These are phyloP conservation scores for Phyllosticta citribraziliensis DNA, from an alignment of 2,329 filamentous ascomycete species.

Conservation along the genomic window DNA sequence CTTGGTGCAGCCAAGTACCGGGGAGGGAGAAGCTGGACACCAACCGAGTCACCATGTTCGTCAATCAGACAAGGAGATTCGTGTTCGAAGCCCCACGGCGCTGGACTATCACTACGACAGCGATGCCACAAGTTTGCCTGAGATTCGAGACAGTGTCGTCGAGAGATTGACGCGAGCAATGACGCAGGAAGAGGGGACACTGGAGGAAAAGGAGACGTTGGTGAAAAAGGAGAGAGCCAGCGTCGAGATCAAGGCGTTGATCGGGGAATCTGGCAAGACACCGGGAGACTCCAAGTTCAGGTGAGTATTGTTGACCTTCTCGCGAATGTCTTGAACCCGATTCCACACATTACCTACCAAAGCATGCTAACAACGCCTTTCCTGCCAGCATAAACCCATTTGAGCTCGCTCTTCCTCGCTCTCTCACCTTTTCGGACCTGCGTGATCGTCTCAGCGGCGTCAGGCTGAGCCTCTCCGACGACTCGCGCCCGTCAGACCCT, in stretches of 20 bases:
- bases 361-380: neutral
- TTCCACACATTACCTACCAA: neutral
- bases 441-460: neutral
- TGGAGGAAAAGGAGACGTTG: neutral
- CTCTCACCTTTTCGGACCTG: neutral
- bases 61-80: neutral
- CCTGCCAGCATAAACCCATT: neutral
- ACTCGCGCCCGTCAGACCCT: neutral
- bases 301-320: neutral
- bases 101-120: slow-evolving; percentile 1
- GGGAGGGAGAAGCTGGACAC: neutral
- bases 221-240: neutral
- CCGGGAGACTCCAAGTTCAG: neutral
- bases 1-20: neutral
- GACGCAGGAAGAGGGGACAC: neutral
- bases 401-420: neutral
- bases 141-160: slow-evolving; percentile 5
- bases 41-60: neutral
- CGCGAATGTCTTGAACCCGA: neutral
- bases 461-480: neutral
- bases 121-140: slow-evolving; percentile 2
- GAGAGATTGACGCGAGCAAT: slow-evolving; percentile 1
- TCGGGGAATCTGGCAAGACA: neutral
- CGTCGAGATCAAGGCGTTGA: neutral
- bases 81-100: neutral